Base-by-base conservation (phyloP, 2,329 filamentous ascomycete genomes). In the Fusarium odoratissimum region DNA sequence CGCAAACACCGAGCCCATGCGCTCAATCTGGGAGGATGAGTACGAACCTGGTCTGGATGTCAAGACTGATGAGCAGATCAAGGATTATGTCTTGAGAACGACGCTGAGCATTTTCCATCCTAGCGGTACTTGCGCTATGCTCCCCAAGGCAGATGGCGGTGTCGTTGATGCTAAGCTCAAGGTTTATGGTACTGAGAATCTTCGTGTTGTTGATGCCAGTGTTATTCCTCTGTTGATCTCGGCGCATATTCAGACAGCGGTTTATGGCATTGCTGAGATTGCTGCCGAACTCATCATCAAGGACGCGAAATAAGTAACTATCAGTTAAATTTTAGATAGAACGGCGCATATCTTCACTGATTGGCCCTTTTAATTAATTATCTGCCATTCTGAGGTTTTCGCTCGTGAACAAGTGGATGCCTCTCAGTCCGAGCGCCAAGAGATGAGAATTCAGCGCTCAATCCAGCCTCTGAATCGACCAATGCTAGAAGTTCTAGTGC, bases 241-340 rank as follows among this genome's bases (percentile, higher is more conserved):
- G 80, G 85, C 73, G 1, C 82, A 86, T 19, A 85, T 87, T 25
- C 86, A 88, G 72, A 86, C 86, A 38, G 83, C 84, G 1, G 84
- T 88, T 2, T 89, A 89, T 64, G 87, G 85, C 76, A 80, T 88
- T 65, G 86, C 81, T 13, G 88, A 89, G 77, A 87, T 84, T 74
- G 79, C 80, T 17, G 78, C 82, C 16, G 66, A 76, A 21, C 64
- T 75, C 8, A 79, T 81, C 8, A 77, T 77, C 11, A 41, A 44
- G 75, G 70, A 61, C 35, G 38, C 49, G 0, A 69, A 56, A 37
- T 60, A 25, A n/a, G 9, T 14, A 4, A 30, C 4, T 11, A 6
- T 14, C 1, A 25, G 11, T 25, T 33, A 33, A 11, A 23, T 1
- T 6, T 17, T 7, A 19, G 6, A 31, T 17, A 19, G 2, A 11